Evolutionary conservation across 768 basidiomycete species (phyloP).

Genomic region (Boletus rubropictus): DNA sequence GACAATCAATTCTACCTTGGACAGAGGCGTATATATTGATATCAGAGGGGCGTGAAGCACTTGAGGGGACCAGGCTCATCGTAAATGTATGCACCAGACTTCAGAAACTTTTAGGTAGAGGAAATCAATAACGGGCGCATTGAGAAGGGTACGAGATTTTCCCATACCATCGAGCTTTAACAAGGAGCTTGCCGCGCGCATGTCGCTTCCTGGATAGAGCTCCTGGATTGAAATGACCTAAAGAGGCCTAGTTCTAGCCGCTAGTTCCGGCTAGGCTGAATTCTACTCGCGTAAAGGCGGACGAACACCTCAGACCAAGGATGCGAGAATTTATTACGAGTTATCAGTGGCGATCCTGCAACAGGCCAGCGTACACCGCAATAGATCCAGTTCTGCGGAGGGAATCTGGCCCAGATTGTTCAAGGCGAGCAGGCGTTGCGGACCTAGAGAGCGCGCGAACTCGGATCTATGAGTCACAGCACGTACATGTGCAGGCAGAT

Average conservation of each 20-base stretch:
- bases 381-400: neutral
- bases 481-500: neutral
- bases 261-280: neutral
- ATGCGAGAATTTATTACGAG: neutral
- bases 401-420: neutral
- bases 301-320: neutral
- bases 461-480: neutral
- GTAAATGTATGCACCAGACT: neutral
- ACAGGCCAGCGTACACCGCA: neutral
- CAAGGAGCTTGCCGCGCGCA: neutral
- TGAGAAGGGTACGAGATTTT: neutral
- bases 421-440: neutral
- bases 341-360: neutral
- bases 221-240: conserved; percentile 7
- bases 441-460: conserved; percentile 1
- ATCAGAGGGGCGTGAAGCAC: neutral
- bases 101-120: conserved; percentile 1
- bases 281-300: neutral
- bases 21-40: conserved; percentile 16
- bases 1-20: conserved; percentile 16
- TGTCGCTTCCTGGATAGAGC: neutral
- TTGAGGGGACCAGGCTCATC: conserved; percentile 24
- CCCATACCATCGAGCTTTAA: conserved; percentile 12
- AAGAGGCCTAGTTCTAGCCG: conserved; percentile 2
- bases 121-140: neutral